Evolutionary conservation across 345 rosid genomes (phyloP).

Genomic region (Eucalyptus marginata): DNA sequence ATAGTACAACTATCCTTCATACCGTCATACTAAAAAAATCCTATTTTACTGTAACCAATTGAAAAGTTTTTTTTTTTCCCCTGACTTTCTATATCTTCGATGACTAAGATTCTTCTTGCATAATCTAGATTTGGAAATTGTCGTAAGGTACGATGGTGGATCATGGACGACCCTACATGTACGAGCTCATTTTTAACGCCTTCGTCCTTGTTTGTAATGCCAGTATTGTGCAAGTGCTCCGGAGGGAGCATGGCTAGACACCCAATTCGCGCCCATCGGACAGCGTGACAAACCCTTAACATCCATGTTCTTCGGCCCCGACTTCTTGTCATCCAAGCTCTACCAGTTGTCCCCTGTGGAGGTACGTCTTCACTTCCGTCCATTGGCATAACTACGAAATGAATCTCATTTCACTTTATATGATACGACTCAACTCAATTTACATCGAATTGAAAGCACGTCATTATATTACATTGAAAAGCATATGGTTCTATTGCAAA

Average conservation of each 20-base stretch:
- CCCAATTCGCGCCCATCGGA: not conserved
- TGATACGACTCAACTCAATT: not conserved
- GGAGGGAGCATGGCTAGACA: slow-evolving; percentile 1
- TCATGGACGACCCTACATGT: not conserved
- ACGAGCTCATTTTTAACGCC: not conserved
- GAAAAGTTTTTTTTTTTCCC: too few species aligned
- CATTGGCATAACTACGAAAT: not conserved
- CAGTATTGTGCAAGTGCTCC: not conserved
- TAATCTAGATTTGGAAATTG: not conserved
- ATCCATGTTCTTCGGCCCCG: slow-evolving; percentile 3
- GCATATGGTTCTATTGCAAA: not conserved
- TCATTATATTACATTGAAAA: not conserved
- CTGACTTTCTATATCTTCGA: too few species aligned
- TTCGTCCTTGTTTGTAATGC: not conserved
- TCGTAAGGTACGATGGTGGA: not conserved
- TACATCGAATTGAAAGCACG: not conserved
- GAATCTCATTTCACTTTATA: not conserved
- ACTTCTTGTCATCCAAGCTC: slow-evolving; percentile 2
- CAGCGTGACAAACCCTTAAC: not conserved
- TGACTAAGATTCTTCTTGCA: too few species aligned
- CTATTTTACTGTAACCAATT: not conserved
- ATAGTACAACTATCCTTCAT: not conserved
- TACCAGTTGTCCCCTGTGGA: slow-evolving; percentile 3
- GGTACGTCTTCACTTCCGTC: not conserved
- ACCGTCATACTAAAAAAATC: too few species aligned